phyloP scores from a whole-genome alignment of 768 basidiomycete genomes.

The Termitomyces sp. region DNA sequence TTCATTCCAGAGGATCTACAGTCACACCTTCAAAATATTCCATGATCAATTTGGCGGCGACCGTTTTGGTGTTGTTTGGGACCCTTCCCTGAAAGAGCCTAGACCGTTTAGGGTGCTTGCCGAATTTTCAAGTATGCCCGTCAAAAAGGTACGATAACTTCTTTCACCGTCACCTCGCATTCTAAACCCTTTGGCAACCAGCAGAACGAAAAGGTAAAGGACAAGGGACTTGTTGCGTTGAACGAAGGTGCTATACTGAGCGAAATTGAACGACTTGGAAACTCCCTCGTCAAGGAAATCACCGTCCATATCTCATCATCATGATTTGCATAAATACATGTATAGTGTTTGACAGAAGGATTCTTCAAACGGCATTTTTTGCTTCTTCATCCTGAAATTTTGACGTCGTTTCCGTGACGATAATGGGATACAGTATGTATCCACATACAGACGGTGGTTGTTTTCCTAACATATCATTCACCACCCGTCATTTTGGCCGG shows the following conservation, averaged over 20 bases:
- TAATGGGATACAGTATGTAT: neutral
- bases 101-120: conserved; percentile 77
- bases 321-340: neutral
- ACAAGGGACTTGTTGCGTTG: conserved; percentile 57
- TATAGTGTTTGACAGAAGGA: neutral
- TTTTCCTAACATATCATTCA: neutral
- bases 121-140: conserved; percentile 70
- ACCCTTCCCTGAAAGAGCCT: conserved; percentile 57
- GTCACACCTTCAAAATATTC: conserved; percentile 79
- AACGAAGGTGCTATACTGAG: conserved; percentile 62
- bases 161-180: neutral
- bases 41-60: conserved; percentile 78
- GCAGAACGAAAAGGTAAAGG: conserved; percentile 40
- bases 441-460: neutral
- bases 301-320: conserved; percentile 19
- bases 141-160: conserved; percentile 28
- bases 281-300: conserved; percentile 56
- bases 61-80: conserved; percentile 82
- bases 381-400: neutral
- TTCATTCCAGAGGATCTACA: conserved; percentile 52
- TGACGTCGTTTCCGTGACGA: neutral
- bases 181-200: conserved; percentile 7
- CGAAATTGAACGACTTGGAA: conserved; percentile 76
- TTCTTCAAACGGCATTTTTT: neutral
- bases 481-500: neutral